Conservation (phyloP, 2,329 filamentous ascomycete species). For the Aureobasidium mangrovei region DNA sequence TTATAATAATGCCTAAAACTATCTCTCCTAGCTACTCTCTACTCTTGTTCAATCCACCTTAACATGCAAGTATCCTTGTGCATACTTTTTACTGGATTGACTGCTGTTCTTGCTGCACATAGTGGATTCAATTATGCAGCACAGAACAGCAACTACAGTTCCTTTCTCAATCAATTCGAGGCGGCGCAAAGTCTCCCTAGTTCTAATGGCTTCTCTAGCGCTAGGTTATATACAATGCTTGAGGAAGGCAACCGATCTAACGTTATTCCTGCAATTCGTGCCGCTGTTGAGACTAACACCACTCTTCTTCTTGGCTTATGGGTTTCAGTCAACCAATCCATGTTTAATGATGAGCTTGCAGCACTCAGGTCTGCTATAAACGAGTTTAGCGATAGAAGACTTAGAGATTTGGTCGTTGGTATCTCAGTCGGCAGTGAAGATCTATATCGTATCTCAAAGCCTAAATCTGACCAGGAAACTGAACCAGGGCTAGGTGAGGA, state of each 20-base stretch:
- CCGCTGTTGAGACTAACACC: background rate
- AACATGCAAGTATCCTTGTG: too few species aligned
- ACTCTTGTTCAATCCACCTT: too few species aligned
- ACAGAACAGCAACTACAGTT: background rate
- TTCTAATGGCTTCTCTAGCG: constrained; percentile 57
- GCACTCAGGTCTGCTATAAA: constrained; percentile 61
- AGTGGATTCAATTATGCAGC: background rate
- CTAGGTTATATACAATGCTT: constrained; percentile 53
- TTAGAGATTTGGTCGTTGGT: constrained; percentile 61
- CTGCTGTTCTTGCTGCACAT: too few species aligned
- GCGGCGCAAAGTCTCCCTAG: constrained; percentile 55
- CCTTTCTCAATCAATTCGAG: constrained; percentile 61
- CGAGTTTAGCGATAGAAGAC: constrained; percentile 53
- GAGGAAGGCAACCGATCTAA: background rate
- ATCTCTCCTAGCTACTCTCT: too few species aligned
- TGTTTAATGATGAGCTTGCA: constrained; percentile 62
- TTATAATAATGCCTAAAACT: too few species aligned
- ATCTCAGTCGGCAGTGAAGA: constrained; percentile 85
- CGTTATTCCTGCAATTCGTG: background rate
- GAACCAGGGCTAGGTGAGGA: background rate
- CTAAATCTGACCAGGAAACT: background rate
- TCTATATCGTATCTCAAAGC: constrained; percentile 31
- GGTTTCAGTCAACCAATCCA: constrained; percentile 57
- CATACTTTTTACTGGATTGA: too few species aligned
- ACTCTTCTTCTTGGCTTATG: constrained; percentile 69